Percentiles rank a stretch among this genome's conserved stretches.
Conservation (phyloP, 2,329 filamentous ascomycete species). For the Cladosporium cucumerinum region DNA sequence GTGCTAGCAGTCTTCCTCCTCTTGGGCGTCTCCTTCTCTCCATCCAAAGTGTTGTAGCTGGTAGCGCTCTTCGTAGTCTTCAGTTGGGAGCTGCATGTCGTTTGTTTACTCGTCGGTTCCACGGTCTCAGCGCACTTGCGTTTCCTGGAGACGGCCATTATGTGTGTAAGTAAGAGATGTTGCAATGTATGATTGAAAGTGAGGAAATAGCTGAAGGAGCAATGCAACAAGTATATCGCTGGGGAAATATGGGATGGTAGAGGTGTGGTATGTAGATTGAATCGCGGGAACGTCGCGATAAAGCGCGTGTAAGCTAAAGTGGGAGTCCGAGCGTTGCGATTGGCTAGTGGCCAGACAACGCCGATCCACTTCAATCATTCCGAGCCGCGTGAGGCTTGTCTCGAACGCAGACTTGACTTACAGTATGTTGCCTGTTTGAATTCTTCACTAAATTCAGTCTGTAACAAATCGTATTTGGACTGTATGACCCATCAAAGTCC, state of each 20-base stretch:
- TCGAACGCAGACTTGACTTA: neutral
- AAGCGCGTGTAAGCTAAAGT: slow-evolving; percentile 3
- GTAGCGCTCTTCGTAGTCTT: slow-evolving; percentile 4
- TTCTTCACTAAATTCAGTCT: neutral
- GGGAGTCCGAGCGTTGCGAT: neutral
- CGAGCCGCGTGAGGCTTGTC: neutral
- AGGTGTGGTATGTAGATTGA: slow-evolving; percentile 3
- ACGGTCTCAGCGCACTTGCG: slow-evolving; percentile 27
- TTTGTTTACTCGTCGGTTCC: slow-evolving; percentile 26
- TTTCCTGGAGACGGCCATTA: slow-evolving; percentile 29
- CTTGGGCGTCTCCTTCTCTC: slow-evolving; percentile 11
- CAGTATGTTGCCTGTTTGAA: neutral
- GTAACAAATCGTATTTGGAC: neutral
- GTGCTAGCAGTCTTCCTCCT: slow-evolving; percentile 13
- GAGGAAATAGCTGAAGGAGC: slow-evolving; percentile 1
- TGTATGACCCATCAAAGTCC: neutral
- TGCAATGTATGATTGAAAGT: neutral
- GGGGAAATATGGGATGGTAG: slow-evolving; percentile 2
- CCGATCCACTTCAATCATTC: neutral
- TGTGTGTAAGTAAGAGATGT: slow-evolving; percentile 13
- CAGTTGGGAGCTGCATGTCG: slow-evolving; percentile 16
- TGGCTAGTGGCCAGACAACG: neutral
- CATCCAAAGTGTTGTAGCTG: neutral
- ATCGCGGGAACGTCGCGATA: neutral
- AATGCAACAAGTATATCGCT: slow-evolving; percentile 7